phyloP scores from a whole-genome alignment of 2,329 filamentous ascomycete genomes.

The Coniochaeta prunicola region DNA sequence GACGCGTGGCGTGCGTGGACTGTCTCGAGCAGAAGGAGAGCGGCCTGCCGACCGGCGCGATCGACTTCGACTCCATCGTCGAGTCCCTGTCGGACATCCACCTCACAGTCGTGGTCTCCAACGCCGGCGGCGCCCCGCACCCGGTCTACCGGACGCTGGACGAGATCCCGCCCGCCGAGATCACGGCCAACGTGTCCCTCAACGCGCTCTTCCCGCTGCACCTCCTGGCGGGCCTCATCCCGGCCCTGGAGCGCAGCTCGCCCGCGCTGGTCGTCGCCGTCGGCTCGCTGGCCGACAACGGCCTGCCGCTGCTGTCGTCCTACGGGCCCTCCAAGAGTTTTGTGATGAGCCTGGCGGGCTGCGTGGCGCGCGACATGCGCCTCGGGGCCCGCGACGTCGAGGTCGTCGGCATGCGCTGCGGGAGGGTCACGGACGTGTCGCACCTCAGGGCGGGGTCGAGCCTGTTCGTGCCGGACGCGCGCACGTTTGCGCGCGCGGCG shows the following conservation, averaged over 20 bases:
- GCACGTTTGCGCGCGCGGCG: conserved; percentile 11
- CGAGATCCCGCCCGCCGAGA: conserved; percentile 15
- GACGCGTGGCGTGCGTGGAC: conserved; percentile 6
- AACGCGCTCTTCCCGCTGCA: conserved; percentile 43
- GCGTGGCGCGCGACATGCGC: conserved; percentile 11
- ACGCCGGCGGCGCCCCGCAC: conserved; percentile 36
- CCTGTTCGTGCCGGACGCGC: conserved; percentile 11
- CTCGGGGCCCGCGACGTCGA: conserved; percentile 11
- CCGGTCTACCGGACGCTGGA: conserved; percentile 27
- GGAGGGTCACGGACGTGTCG: conserved; percentile 12
- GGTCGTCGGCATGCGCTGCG: conserved; percentile 14
- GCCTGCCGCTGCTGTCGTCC: conserved; percentile 35
- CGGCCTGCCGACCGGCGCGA: conserved; percentile 5
- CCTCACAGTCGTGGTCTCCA: conserved; percentile 50
- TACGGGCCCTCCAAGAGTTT: conserved; percentile 22
- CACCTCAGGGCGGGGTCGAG: conserved; percentile 6
- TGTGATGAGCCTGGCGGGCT: conserved; percentile 5
- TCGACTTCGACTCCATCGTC: conserved; percentile 15
- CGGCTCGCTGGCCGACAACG: conserved; percentile 35
- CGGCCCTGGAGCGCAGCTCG: conserved; percentile 28
- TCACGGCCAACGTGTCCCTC: conserved; percentile 26
- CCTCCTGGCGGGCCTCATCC: conserved; percentile 37
- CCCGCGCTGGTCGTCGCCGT: conserved; percentile 30
- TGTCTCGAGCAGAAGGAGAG: conserved; percentile 2
- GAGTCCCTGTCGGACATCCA: conserved; percentile 25